Conservation (phyloP, 2,329 filamentous ascomycete species). For the Sclerotinia sclerotiorum region DNA sequence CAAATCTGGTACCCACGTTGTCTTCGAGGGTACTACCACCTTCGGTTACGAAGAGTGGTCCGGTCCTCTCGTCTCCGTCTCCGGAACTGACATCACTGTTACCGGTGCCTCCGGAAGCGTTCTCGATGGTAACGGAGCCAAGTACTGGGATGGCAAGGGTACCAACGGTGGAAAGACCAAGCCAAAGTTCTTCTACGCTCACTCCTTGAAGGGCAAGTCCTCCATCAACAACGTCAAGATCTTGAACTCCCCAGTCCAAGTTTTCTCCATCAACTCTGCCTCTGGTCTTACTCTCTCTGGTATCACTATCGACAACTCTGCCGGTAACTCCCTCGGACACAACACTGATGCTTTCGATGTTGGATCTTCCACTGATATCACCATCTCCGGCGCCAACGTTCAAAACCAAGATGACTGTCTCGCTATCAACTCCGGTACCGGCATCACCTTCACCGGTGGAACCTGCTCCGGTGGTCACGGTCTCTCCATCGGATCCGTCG, state of each 20-base stretch:
- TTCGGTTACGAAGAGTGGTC: constrained; percentile 66
- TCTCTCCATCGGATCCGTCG: constrained; percentile 60
- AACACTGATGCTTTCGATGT: constrained; percentile 59
- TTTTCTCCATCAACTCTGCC: constrained; percentile 49
- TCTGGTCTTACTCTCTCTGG: constrained; percentile 47
- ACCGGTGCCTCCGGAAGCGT: constrained; percentile 37
- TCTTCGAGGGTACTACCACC: constrained; percentile 65
- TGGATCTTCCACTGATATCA: constrained; percentile 48
- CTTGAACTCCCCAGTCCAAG: constrained; percentile 56
- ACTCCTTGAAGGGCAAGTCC: constrained; percentile 51
- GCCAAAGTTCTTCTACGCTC: constrained; percentile 62
- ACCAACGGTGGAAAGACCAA: constrained; percentile 59
- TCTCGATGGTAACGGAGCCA: constrained; percentile 51
- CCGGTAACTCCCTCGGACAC: constrained; percentile 47
- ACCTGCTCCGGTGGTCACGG: constrained; percentile 43
- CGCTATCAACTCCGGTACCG: constrained; percentile 55
- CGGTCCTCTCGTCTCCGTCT: constrained; percentile 57
- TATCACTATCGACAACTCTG: constrained; percentile 58
- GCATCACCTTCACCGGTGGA: constrained; percentile 37
- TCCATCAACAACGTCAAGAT: constrained; percentile 51
- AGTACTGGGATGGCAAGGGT: constrained; percentile 60
- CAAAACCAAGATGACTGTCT: constrained; percentile 62
- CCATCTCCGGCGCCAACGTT: constrained; percentile 52
- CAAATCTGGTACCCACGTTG: constrained; percentile 52
- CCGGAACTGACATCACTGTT: constrained; percentile 33